Base-by-base conservation (phyloP, 176 grass and related monocot species). In the Hordeum marinum region DNA sequence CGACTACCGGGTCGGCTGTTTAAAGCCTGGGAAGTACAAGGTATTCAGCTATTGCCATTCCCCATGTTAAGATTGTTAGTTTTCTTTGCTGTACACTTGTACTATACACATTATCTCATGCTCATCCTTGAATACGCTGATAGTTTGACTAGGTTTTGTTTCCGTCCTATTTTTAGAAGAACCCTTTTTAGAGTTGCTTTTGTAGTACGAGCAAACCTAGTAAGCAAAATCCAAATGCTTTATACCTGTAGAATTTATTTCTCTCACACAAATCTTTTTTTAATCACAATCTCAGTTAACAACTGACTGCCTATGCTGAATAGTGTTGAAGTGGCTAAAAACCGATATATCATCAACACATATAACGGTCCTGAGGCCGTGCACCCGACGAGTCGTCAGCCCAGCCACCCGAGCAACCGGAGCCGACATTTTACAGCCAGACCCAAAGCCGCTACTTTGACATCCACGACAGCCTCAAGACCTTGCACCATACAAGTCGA, bases 21-120 rank as follows among this genome's bases (percentile, higher is more conserved):
- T 79, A 37, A 96, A 99, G 86, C 84, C 96, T 87, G 96, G 96
- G 52, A 99, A 96, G 82, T 99, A 92, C 79, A 92, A 96, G 96
- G 96, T 99, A 85, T 72, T 45, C 45, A 86, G 50, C 77, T 26
- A 70, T 87, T 99, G 78, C 91, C 63, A 81, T 81, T 69, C 9
- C 29, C 20, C 23, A 76, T 74, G 31, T 20, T 88, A 7, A n/a
- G 14, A 20, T 25, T 84, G n/a, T 72, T 52, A 39, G 24, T 40
- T 45, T 68, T 61, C n/a, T 39, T 74, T 15, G 24, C 17, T 79
- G 23, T 29, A 21, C 43, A 10, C 20, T 24, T 81, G 42, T 61
- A 11, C 8, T 18, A 62, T 76, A 34, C 25, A 45, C 26, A n/a
- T 8, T 43, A 68, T 9, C 11, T 46, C 80, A 50, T 71, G 29